Percentiles rank a stretch among this genome's conserved stretches.
These are phyloP conservation scores for Croton setiger DNA, from an alignment of 441 rosid genomes.

Conservation along the genomic window DNA sequence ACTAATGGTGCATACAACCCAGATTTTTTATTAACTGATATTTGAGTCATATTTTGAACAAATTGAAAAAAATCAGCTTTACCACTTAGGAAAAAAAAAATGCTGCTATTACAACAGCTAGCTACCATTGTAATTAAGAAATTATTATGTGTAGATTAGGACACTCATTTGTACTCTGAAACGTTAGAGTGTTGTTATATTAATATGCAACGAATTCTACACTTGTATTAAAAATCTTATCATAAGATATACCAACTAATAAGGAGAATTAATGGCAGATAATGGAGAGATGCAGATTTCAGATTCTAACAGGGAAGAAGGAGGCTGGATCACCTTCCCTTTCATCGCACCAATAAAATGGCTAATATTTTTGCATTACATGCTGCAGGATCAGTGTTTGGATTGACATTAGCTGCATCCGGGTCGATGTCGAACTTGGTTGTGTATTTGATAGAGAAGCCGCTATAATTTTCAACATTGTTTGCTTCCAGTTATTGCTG, in stretches of 20 bases:
- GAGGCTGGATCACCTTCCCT: slow-evolving; percentile 44
- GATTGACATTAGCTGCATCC: slow-evolving; percentile 27
- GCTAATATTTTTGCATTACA: neutral
- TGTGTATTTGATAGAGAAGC: slow-evolving; percentile 47
- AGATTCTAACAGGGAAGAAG: slow-evolving; percentile 13
- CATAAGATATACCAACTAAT: neutral
- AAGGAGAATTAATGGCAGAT: neutral
- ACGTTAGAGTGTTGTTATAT: too few species aligned
- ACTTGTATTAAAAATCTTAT: too few species aligned
- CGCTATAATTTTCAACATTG: slow-evolving; percentile 37
- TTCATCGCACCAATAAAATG: slow-evolving; percentile 22
- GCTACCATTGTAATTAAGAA: too few species aligned
- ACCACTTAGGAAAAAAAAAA: too few species aligned
- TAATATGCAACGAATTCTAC: too few species aligned
- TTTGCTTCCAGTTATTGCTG: slow-evolving; percentile 42
- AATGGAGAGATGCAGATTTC: slow-evolving; percentile 1
- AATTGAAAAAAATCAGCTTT: too few species aligned
- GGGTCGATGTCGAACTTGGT: slow-evolving; percentile 47
- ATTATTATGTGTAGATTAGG: too few species aligned
- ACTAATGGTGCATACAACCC: too few species aligned
- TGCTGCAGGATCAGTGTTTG: slow-evolving; percentile 31
- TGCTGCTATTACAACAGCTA: too few species aligned
- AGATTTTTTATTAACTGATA: too few species aligned
- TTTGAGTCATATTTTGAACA: too few species aligned
- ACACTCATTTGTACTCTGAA: too few species aligned